Percentiles rank a stretch among this genome's conserved stretches.
These are phyloP conservation scores for Nyctanthes arbortristis DNA, from an alignment of 257 asterid genomes.

Conservation along the genomic window DNA sequence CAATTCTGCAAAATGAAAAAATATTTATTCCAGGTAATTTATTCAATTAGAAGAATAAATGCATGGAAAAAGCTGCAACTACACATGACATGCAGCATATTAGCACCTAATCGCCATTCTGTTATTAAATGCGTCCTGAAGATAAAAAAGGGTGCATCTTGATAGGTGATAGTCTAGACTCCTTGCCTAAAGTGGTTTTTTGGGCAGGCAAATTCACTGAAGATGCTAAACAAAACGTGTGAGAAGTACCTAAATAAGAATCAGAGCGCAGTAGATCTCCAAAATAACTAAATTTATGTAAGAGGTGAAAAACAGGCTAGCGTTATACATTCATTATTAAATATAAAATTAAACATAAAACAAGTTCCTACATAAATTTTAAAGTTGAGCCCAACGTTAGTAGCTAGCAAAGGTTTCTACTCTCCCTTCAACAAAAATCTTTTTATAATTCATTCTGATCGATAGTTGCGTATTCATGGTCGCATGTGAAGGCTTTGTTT, in stretches of 20 bases:
- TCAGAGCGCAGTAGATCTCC: background rate
- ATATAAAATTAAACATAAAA: background rate
- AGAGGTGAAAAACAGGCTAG: background rate
- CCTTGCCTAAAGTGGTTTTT: background rate
- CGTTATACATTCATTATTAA: background rate
- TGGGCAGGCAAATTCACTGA: background rate
- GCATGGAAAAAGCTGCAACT: no score
- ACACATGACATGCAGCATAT: no score
- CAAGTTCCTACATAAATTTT: no score
- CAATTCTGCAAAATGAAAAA: no score
- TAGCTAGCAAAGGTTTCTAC: no score
- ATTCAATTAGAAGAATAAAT: no score
- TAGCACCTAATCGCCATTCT: background rate
- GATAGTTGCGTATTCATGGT: background rate
- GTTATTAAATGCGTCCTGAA: slow-evolving; percentile 4
- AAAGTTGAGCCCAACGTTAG: no score
- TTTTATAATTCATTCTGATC: background rate
- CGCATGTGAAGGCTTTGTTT: background rate
- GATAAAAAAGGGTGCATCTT: background rate
- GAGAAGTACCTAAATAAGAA: background rate
- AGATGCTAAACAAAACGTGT: background rate
- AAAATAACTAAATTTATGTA: background rate
- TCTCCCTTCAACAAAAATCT: no score
- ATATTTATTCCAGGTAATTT: no score
- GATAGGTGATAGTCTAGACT: no score